These are phyloP conservation scores for Leccinum fallax DNA, from an alignment of 1,284 basidiomycete species.

Conservation along the genomic window DNA sequence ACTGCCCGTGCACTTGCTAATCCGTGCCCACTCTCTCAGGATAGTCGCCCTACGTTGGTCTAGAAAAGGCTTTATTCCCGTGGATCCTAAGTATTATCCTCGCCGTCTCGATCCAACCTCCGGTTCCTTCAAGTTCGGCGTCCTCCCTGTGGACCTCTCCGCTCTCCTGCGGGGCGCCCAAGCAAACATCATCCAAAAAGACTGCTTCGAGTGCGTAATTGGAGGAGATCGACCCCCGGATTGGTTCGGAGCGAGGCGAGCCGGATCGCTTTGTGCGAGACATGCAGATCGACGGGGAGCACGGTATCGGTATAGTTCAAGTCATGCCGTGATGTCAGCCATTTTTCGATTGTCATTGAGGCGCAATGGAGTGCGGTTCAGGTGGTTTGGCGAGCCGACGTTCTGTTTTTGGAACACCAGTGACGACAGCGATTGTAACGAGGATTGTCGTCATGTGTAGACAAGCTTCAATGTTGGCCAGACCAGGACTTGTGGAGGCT, in stretches of 20 bases:
- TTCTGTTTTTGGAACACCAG: not conserved
- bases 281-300: conserved; percentile 17
- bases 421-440: not conserved
- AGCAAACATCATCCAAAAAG: conserved; percentile 35
- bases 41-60: conserved; percentile 12
- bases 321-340: not conserved
- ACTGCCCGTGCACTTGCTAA: too few relatives aligned
- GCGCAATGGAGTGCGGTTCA: not conserved
- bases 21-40: conserved; percentile 4
- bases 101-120: conserved; percentile 37
- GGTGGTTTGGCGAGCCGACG: not conserved
- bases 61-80: conserved; percentile 47
- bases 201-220: conserved; percentile 36
- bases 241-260: conserved; percentile 39
- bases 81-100: conserved; percentile 26
- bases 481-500: not conserved
- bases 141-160: not conserved
- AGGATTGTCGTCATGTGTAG: not conserved
- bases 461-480: not conserved
- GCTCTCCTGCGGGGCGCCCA: not conserved
- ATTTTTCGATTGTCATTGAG: not conserved
- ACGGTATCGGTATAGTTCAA: conserved; percentile 9
- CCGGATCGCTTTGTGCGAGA: conserved; percentile 35
- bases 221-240: conserved; percentile 38
- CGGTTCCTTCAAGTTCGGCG: not conserved